Evolutionary conservation across 2,329 filamentous ascomycete genomes (phyloP).

Genomic region (Fusarium miscanthi): DNA sequence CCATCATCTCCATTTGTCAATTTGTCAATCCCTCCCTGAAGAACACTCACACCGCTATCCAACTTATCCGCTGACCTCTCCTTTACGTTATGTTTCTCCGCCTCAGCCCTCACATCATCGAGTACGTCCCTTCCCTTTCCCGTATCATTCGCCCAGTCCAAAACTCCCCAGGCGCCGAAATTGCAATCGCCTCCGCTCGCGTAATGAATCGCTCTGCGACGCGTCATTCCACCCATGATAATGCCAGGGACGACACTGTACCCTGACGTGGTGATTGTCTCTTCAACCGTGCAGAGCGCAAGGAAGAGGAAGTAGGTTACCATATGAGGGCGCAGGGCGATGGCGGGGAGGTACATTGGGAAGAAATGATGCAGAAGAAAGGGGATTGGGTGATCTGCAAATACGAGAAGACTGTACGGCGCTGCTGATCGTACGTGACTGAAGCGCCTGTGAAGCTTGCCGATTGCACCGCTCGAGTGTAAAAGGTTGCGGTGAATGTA

Average conservation of each 20-base stretch:
- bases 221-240: conserved; percentile 62
- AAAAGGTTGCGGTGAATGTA: conserved; percentile 78
- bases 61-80: conserved; percentile 52
- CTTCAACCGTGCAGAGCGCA: conserved; percentile 71
- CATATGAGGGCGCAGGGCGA: conserved; percentile 75
- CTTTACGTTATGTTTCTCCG: conserved; percentile 65
- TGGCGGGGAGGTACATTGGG: conserved; percentile 73
- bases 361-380: conserved; percentile 72
- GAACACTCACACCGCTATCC: conserved; percentile 47
- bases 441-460: conserved; percentile 56
- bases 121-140: conserved; percentile 62
- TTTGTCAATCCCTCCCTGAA: conserved; percentile 50
- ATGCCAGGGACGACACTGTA: conserved; percentile 70
- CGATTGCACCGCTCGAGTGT: conserved; percentile 61
- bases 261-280: conserved; percentile 74
- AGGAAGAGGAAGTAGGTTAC: conserved; percentile 77
- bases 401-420: conserved; percentile 70
- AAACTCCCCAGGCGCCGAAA: conserved; percentile 69
- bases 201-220: conserved; percentile 63
- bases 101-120: conserved; percentile 66
- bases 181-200: conserved; percentile 67
- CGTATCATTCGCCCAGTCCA: conserved; percentile 72
- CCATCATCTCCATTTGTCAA: conserved; percentile 43
- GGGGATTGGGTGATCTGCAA: conserved; percentile 75
- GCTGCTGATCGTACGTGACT: conserved; percentile 66